Evolutionary conservation across 805 yeast genomes (phyloP).

Genomic region (Ogataea paraovalis): DNA sequence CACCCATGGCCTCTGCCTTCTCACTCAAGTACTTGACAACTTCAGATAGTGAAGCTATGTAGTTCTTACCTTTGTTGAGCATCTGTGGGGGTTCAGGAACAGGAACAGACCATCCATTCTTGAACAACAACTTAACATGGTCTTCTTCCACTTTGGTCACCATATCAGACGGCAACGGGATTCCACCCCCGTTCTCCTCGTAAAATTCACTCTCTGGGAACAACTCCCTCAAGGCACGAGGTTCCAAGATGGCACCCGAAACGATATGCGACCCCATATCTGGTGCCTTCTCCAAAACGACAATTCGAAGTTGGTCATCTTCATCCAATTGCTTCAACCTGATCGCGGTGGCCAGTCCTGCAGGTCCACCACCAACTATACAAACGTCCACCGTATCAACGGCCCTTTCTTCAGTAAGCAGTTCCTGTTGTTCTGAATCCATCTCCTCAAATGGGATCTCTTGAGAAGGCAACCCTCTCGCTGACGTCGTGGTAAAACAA

Average conservation of each 20-base stretch:
- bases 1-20: constrained; percentile 89
- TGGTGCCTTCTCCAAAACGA: constrained; percentile 86
- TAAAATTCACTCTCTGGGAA: constrained; percentile 63
- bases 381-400: constrained; percentile 88
- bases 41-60: constrained; percentile 76
- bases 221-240: constrained; percentile 79
- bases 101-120: constrained; percentile 50
- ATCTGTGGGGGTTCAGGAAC: constrained; percentile 94
- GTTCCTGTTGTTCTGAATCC: constrained; percentile 41
- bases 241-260: constrained; percentile 93
- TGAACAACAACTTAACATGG: constrained; percentile 65
- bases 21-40: constrained; percentile 81
- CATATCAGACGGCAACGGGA: constrained; percentile 74
- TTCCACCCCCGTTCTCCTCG: constrained; percentile 49
- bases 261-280: constrained; percentile 91
- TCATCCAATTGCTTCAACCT: constrained; percentile 78
- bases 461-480: constrained; percentile 7
- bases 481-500: neutral
- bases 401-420: constrained; percentile 63
- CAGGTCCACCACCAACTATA: constrained; percentile 97
- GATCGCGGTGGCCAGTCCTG: constrained; percentile 94
- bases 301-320: constrained; percentile 65
- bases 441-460: constrained; percentile 27
- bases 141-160: constrained; percentile 75
- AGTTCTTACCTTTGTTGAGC: constrained; percentile 76